Percentiles rank a stretch among this genome's conserved stretches.
Evolutionary conservation across 257 asterid genomes (phyloP).

Genomic region (Nicotiana undulata): DNA sequence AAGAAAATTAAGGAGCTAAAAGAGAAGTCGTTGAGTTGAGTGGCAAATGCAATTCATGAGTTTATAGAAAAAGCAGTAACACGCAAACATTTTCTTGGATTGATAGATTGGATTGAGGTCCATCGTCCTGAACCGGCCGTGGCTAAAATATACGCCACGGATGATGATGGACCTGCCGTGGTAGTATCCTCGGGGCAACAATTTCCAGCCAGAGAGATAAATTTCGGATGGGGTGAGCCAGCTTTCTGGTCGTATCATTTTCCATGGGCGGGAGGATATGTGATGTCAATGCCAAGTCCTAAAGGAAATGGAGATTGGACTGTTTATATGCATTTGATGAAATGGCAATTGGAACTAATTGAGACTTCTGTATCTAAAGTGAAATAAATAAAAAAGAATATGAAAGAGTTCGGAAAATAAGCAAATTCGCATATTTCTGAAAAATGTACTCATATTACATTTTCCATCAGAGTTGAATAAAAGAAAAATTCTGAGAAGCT

Average conservation of each 20-base stretch:
- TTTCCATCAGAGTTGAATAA: no score
- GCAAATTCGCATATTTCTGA: no score
- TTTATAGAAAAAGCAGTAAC: neutral
- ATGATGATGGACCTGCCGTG: constrained; percentile 41
- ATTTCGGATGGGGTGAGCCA: neutral
- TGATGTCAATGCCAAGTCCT: constrained; percentile 9
- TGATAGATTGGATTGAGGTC: constrained; percentile 12
- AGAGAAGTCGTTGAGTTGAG: neutral
- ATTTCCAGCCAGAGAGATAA: neutral
- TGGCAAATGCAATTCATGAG: neutral
- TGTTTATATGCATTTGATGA: constrained; percentile 51
- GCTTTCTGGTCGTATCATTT: constrained; percentile 52
- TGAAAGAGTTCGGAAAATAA: no score
- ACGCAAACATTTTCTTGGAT: constrained; percentile 3
- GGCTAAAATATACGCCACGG: constrained; percentile 34
- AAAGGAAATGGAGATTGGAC: constrained; percentile 73
- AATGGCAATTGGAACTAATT: constrained; percentile 40
- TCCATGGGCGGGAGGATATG: constrained; percentile 50
- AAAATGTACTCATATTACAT: no score
- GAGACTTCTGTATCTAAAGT: constrained; percentile 28
- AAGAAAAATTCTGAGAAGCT: no score
- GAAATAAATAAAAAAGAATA: no score
- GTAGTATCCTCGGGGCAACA: constrained; percentile 49
- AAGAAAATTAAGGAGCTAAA: neutral
- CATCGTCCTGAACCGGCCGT: neutral